Conservation (phyloP, 2,329 filamentous ascomycete species). For the Hypoxylon sp. region DNA sequence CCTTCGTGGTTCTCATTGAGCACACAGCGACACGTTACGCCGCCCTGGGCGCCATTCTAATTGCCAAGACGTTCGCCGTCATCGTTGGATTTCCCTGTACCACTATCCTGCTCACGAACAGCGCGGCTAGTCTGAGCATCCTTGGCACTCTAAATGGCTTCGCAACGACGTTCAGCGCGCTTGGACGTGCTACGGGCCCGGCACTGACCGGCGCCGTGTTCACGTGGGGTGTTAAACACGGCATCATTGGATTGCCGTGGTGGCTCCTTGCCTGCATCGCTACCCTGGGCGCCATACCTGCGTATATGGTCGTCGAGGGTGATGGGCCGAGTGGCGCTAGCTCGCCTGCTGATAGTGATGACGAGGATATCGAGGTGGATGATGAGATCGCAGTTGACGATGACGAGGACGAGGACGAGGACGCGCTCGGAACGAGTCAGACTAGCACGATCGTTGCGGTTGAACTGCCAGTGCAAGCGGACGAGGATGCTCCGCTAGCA, state of each 20-base stretch:
- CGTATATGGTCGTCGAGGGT: slow-evolving; percentile 81
- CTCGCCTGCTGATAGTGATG: slow-evolving; percentile 47
- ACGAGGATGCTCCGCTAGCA: slow-evolving; percentile 3
- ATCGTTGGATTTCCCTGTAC: slow-evolving; percentile 92
- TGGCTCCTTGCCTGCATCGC: slow-evolving; percentile 80
- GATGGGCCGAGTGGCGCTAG: slow-evolving; percentile 71
- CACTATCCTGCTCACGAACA: slow-evolving; percentile 93
- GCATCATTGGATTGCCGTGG: slow-evolving; percentile 85
- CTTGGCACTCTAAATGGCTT: slow-evolving; percentile 93
- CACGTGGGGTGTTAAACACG: slow-evolving; percentile 79
- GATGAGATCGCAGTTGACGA: slow-evolving; percentile 52
- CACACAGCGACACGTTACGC: slow-evolving; percentile 65
- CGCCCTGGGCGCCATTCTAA: slow-evolving; percentile 77
- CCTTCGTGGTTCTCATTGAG: slow-evolving; percentile 79
- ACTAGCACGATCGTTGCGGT: slow-evolving; percentile 24
- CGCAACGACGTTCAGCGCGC: slow-evolving; percentile 83
- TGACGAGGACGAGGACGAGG: slow-evolving; percentile 43
- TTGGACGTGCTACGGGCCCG: slow-evolving; percentile 85
- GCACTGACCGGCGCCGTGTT: slow-evolving; percentile 81
- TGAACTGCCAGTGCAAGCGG: slow-evolving; percentile 8
- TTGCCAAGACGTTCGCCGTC: slow-evolving; percentile 79
- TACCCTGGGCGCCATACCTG: slow-evolving; percentile 76
- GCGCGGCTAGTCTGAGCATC: slow-evolving; percentile 79
- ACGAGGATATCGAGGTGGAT: slow-evolving; percentile 55
- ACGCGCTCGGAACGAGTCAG: slow-evolving; percentile 23